These are phyloP conservation scores for Aspergillus costaricaensis DNA, from an alignment of 2,329 filamentous ascomycete genomes.

Conservation along the genomic window DNA sequence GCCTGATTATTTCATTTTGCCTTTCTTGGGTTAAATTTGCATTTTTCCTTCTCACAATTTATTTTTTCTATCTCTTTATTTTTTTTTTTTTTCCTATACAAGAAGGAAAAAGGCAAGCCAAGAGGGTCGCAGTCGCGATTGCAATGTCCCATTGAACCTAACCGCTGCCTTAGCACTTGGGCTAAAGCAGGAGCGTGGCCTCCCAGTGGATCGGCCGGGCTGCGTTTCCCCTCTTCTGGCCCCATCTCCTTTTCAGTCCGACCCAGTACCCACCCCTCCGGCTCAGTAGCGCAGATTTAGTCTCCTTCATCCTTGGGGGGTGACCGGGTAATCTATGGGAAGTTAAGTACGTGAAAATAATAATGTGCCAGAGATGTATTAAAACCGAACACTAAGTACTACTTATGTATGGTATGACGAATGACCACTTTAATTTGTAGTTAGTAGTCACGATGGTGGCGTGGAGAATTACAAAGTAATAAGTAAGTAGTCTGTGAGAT, in stretches of 20 bases:
- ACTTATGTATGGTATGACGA: not conserved
- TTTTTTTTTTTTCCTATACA: too few species aligned
- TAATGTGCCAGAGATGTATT: not conserved
- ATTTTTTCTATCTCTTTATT: too few species aligned
- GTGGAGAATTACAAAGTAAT: too few species aligned
- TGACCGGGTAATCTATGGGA: not conserved
- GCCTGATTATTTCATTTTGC: not conserved
- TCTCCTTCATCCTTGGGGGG: not conserved
- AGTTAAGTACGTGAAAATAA: not conserved
- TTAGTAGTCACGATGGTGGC: too few species aligned
- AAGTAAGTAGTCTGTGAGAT: too few species aligned
- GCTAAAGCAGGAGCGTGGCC: constrained; percentile 9
- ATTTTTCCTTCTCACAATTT: too few species aligned
- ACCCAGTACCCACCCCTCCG: constrained; percentile 23
- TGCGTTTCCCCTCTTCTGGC: constrained; percentile 11
- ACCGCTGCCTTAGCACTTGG: constrained; percentile 10
- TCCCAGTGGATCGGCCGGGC: constrained; percentile 13
- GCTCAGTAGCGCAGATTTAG: constrained; percentile 20
- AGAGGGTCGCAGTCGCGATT: constrained; percentile 7
- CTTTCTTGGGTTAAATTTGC: not conserved
- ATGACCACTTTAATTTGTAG: too few species aligned
- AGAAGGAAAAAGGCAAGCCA: not conserved
- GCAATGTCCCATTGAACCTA: constrained; percentile 16
- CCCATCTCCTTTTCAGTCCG: constrained; percentile 14
- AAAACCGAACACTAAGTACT: not conserved